Base-by-base conservation (phyloP, 305 asterid species). In the Fraxinus latifolia region DNA sequence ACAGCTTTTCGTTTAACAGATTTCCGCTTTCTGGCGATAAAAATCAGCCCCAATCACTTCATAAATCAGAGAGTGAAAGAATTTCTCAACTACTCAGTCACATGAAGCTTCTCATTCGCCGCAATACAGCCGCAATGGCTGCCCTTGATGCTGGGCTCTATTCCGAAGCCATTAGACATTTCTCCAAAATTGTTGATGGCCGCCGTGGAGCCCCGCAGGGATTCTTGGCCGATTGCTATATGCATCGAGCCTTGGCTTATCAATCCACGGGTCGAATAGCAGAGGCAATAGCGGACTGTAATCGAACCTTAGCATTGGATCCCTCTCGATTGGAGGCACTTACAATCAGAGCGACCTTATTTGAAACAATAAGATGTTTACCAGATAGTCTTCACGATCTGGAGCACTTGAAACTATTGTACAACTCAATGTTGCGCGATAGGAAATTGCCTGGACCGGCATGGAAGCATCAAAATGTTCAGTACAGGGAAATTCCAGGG, bases 341-440 rank as follows among this genome's bases (percentile, higher is more conserved):
- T 39, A 60, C 86, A 4, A 80, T 85, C 15, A 85, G 91, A 74
- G 92, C 94, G 0, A 31, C 86, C 12, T 65, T 90, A 60, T 90
- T 87, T 27, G 94, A 90, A 84, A 73, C 91, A 29, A 84, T 90
- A 31, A 83, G 89, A 62, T 89, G 94, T 72, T 76, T 90, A 72
- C 92, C 94, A 1, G 92, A 90, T 72, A 84, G 89, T 19, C 94
- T 90, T 74, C 94, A 90, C 32, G 94, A 90, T 83, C 85, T 90
- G 65, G 94, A 90, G 84, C 94, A 90, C 76, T 78, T 90, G 80
- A 90, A 89, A 78, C 89, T 90, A 5, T 78, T 90, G 84, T 90
- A 90, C 79, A 90, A 89, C 78, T 87, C 92, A 1, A 85, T 89
- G 62, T 79, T 90, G 71, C 82, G 92, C 0, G 91, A 90, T 53